Conservation (phyloP, 148 eudicot genomes). For the Pharnaceum exiguum region DNA sequence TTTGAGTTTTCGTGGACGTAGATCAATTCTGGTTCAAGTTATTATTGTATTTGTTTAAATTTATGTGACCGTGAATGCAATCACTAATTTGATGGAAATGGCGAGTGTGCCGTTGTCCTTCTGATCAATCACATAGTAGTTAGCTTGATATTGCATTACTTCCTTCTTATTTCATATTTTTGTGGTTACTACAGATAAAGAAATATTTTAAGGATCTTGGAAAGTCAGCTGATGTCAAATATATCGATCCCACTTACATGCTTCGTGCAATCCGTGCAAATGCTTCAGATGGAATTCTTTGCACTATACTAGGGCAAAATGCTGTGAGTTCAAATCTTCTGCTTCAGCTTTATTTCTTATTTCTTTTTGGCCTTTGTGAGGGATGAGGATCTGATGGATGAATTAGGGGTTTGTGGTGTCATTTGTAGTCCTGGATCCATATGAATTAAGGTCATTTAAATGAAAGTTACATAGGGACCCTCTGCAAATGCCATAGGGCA, state of each 20-base stretch:
- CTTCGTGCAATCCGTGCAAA: constrained; percentile 96
- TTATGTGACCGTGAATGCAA: too few species aligned
- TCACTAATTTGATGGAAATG: too few species aligned
- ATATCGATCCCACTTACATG: constrained; percentile 98
- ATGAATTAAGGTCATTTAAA: too few species aligned
- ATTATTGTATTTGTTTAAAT: too few species aligned
- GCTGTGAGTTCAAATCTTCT: constrained; percentile 56
- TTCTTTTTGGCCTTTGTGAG: not conserved
- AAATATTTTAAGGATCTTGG: constrained; percentile 78
- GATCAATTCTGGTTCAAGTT: too few species aligned
- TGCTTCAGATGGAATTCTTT: constrained; percentile 98
- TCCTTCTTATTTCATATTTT: constrained; percentile 4
- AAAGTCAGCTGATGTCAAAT: constrained; percentile 82
- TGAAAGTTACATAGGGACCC: too few species aligned
- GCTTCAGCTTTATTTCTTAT: not conserved
- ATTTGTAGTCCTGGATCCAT: too few species aligned
- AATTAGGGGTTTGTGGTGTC: not conserved
- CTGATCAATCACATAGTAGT: too few species aligned
- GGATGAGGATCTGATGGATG: not conserved
- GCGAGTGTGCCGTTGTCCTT: too few species aligned
- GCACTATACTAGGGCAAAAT: constrained; percentile 97
- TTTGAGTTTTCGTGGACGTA: too few species aligned
- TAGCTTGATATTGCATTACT: too few species aligned
- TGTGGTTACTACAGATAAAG: constrained; percentile 43
- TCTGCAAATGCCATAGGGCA: too few species aligned